Conservation (phyloP, 2,329 filamentous ascomycete genomes). For the Emergomyces africanus region DNA sequence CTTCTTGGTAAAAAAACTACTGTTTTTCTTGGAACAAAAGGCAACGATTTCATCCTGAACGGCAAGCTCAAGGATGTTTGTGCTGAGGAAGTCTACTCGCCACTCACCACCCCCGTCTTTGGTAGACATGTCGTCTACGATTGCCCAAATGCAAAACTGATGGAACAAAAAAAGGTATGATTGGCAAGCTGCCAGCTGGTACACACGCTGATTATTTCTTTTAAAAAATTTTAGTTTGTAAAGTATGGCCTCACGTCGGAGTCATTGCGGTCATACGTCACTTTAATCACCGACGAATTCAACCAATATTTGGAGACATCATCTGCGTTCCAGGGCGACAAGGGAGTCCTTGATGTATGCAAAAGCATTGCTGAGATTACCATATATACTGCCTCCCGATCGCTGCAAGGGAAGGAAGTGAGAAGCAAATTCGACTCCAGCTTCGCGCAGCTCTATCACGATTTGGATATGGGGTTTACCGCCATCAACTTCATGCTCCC, state of each 20-base stretch:
- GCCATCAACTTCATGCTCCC: slow-evolving; percentile 84
- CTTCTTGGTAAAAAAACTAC: slow-evolving; percentile 83
- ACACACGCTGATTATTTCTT: not conserved
- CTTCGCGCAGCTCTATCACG: slow-evolving; percentile 73
- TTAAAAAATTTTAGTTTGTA: slow-evolving; percentile 40
- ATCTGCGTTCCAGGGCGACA: slow-evolving; percentile 52
- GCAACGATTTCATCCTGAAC: slow-evolving; percentile 86
- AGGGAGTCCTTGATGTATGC: slow-evolving; percentile 58
- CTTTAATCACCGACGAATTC: slow-evolving; percentile 64
- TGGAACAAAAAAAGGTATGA: slow-evolving; percentile 87
- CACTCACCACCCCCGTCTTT: slow-evolving; percentile 59
- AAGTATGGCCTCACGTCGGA: slow-evolving; percentile 52
- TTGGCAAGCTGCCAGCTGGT: slow-evolving; percentile 11
- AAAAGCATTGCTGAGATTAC: slow-evolving; percentile 74
- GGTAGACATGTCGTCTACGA: slow-evolving; percentile 82
- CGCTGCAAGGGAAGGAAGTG: slow-evolving; percentile 73
- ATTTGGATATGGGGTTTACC: slow-evolving; percentile 80
- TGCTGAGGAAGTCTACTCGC: slow-evolving; percentile 80
- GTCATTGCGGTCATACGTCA: slow-evolving; percentile 58
- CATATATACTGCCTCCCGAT: slow-evolving; percentile 78
- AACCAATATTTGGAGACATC: slow-evolving; percentile 58
- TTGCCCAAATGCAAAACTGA: slow-evolving; percentile 79
- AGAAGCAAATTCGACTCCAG: slow-evolving; percentile 66
- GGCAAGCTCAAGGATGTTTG: slow-evolving; percentile 82
- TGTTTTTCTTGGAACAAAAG: slow-evolving; percentile 65